Evolutionary conservation across 139 green algal species (phyloP).

Genomic region (Chlorella sp.): DNA sequence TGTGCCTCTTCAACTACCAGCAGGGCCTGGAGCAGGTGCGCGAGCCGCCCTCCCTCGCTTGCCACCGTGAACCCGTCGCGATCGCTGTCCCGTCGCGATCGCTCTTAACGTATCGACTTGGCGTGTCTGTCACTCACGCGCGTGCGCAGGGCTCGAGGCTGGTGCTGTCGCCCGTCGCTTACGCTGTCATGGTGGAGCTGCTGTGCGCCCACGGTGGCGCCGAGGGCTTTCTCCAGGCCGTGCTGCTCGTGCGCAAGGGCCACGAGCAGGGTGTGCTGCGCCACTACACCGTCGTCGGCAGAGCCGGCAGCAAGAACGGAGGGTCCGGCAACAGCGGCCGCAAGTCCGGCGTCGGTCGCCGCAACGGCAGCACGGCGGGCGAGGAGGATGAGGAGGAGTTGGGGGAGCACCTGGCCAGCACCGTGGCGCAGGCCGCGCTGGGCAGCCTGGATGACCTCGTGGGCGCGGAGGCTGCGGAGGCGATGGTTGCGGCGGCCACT

Average conservation of each 20-base stretch:
- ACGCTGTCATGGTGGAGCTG: conserved; percentile 24
- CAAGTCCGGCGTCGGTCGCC: too few species aligned
- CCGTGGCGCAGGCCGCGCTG: too few species aligned
- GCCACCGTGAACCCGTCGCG: background rate
- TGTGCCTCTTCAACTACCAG: conserved; percentile 18
- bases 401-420: too few species aligned
- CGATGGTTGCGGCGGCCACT: background rate
- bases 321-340: too few species aligned
- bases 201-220: conserved; percentile 17
- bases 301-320: too few species aligned
- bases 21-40: conserved; percentile 1
- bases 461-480: too few species aligned
- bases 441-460: too few species aligned
- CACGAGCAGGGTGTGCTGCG: conserved; percentile 14
- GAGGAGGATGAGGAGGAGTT: too few species aligned
- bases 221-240: conserved; percentile 13
- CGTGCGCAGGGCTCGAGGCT: background rate
- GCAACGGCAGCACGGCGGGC: too few species aligned
- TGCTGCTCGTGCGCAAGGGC: conserved; percentile 3
- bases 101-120: background rate
- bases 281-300: conserved; percentile 11
- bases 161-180: conserved; percentile 3
- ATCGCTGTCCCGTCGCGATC: background rate
- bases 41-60: background rate
- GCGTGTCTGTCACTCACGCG: background rate